Evolutionary conservation across 2,329 filamentous ascomycete genomes (phyloP), one percentile per base, ranked within the genome.

Genomic region (Arthrobotrys iridis): DNA sequence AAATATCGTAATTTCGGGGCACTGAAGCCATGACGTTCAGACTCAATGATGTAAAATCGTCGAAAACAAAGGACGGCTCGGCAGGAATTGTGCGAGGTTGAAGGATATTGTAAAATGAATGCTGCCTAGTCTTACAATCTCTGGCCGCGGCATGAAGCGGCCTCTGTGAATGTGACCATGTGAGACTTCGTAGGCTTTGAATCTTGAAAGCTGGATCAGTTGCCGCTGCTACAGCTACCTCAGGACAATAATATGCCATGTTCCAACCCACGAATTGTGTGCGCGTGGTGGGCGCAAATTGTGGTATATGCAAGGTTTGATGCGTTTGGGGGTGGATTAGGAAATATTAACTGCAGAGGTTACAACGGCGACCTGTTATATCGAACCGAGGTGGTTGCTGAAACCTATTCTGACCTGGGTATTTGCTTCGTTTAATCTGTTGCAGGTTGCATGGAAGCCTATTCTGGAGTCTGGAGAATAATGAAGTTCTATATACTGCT

Each of bases 151-250:
- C 57, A 55, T 75, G 71, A 50, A 75, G 63, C 71, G 71, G 63
- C 40, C 71, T 67, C 45, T 63, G 40, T 63, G 71, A 75, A 62
- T 75, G 71, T 67, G 63, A 67, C 71, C 71, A 75, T 75, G 71
- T 75, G 71, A 75, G 71, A 75, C 63, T 75, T 52, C 71, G 63
- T 64, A 75, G 58, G 46, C 71, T 65, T 68, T 75, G 71, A 35
- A 75, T 75, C 63, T 75, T 75, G 57, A 75, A 67, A 57, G 71
- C 63, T 68, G 71, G 71, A 68, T 75, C 71, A 50, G 71, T 67
- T 62, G 71, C 63, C 48, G 71, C 71, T 67, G 71, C 63, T 33
- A 74, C 70, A 75, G 71, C 71, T 75, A 75, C 62, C 67, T 75
- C 71, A 52, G 71, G 71, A 65, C 63, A 75, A 59, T 75, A 75